phyloP scores from a whole-genome alignment of 306 rosid species.

The Amphicarpaea edgeworthii region DNA sequence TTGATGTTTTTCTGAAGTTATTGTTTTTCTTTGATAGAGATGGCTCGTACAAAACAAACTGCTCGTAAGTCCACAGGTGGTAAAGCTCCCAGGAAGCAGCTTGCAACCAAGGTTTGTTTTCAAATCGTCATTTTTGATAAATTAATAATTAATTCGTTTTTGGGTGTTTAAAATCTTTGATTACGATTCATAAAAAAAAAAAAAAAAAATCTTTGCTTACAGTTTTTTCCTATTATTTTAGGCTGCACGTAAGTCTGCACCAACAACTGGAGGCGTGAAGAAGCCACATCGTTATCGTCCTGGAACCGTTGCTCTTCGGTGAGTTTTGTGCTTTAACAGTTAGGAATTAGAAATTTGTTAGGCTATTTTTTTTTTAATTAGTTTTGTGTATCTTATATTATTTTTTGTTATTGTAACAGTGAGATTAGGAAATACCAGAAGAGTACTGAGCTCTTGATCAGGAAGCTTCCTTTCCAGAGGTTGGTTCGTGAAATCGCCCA shows the following conservation, averaged over 20 bases:
- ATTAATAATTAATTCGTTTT: no score
- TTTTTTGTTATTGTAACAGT: slow-evolving; percentile 40
- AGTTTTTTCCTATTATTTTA: not conserved
- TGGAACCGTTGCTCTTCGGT: slow-evolving; percentile 98
- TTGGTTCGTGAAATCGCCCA: slow-evolving; percentile 94
- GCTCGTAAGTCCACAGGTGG: slow-evolving; percentile 98
- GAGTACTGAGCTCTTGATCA: slow-evolving; percentile 86
- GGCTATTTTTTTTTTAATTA: no score
- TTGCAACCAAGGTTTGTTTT: slow-evolving; percentile 84
- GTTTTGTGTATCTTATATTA: not conserved
- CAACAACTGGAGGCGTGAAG: slow-evolving; percentile 96
- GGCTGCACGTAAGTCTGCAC: slow-evolving; percentile 99
- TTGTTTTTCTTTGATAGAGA: slow-evolving; percentile 37
- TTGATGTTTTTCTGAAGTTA: no score
- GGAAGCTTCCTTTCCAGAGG: slow-evolving; percentile 96
- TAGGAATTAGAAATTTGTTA: no score
- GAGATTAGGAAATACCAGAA: slow-evolving; percentile 95
- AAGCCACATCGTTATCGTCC: slow-evolving; percentile 97
- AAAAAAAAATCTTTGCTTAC: no score
- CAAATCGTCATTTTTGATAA: no score
- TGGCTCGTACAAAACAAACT: slow-evolving; percentile 99
- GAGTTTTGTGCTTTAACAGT: no score
- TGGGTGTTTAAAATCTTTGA: no score
- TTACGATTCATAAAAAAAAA: no score
- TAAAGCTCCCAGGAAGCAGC: slow-evolving; percentile 97